Conservation (phyloP, 164 flowering plant genomes). For the Stephania japonica region DNA sequence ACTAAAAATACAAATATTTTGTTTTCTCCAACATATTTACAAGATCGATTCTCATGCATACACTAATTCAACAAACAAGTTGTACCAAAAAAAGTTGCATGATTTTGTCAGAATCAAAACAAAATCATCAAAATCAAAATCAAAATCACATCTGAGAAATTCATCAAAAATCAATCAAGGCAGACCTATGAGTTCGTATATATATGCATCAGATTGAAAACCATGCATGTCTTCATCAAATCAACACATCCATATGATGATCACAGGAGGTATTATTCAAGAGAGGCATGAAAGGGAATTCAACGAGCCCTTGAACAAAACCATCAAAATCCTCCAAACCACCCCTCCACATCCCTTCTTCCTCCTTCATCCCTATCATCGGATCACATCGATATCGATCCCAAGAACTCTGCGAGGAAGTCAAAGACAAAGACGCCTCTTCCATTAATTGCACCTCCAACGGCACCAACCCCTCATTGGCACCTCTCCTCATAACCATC, state of each 20-base stretch:
- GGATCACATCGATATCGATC: background rate
- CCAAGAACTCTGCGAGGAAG: background rate
- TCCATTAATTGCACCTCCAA: background rate
- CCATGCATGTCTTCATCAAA: constrained; percentile 11
- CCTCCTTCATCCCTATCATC: constrained; percentile 7
- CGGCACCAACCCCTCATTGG: background rate
- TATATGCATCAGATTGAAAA: background rate
- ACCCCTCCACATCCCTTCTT: constrained; percentile 34
- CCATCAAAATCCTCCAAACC: constrained; percentile 57
- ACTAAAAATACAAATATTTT: background rate
- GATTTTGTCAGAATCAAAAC: no score
- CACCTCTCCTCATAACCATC: background rate
- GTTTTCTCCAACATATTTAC: background rate
- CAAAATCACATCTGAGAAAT: no score
- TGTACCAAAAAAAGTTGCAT: no score
- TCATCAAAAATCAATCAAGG: no score
- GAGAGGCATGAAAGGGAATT: constrained; percentile 35
- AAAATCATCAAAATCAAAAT: no score
- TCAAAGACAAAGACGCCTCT: background rate
- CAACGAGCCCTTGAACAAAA: constrained; percentile 46
- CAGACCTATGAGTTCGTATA: background rate
- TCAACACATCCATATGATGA: constrained; percentile 31
- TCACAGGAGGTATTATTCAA: constrained; percentile 20
- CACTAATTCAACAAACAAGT: background rate
- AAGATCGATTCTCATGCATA: background rate